phyloP scores from a whole-genome alignment of 2,329 filamentous ascomycete species.

The Sporothrix luriei region DNA sequence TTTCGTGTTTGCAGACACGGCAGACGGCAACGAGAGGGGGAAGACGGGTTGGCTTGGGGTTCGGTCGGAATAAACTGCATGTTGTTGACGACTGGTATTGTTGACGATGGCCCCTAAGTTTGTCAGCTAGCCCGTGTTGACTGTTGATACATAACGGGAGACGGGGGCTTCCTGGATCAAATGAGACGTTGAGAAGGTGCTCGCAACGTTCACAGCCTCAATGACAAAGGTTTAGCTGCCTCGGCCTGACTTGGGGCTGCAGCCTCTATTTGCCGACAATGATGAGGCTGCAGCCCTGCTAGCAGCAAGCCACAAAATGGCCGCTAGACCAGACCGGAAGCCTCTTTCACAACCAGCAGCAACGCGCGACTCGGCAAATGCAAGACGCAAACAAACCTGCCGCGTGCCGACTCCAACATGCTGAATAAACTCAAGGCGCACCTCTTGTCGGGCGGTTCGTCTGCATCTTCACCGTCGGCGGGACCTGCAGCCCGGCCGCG shows the following conservation, averaged over 20 bases:
- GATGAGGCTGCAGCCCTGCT: background rate
- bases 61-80: background rate
- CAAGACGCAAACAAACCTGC: background rate
- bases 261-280: background rate
- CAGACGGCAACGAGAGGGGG: constrained; percentile 2
- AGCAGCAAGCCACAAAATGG: constrained; percentile 12
- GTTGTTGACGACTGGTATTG: no score
- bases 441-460: background rate
- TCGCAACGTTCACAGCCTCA: no score
- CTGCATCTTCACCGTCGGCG: background rate
- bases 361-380: background rate
- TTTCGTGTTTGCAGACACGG: background rate
- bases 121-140: no score
- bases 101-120: no score
- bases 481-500: background rate
- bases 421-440: background rate
- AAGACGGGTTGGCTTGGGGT: background rate
- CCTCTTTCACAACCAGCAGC: background rate
- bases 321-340: background rate
- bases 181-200: no score
- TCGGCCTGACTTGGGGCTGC: background rate
- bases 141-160: background rate
- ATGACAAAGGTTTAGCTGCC: no score
- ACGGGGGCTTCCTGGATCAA: no score
- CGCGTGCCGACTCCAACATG: background rate